Base-by-base conservation (phyloP, 208 protist species). In the Acanthamoeba lenticulata region DNA sequence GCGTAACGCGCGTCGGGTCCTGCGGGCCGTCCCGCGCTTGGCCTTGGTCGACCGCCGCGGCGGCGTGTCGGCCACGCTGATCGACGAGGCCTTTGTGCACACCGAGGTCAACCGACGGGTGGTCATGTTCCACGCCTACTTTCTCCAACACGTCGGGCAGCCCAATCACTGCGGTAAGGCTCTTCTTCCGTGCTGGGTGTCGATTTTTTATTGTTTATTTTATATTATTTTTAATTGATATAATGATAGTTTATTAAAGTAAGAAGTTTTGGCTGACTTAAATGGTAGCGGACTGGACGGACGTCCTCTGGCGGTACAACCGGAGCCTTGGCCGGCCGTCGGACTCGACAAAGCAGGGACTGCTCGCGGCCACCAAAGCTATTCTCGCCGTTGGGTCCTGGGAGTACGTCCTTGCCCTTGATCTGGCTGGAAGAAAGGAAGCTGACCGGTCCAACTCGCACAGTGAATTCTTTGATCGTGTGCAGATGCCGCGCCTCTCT, bases 71-170 rank as follows among this genome's bases (percentile, higher is more conserved):
- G 44, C 77, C 13, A 0, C 27, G 13, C 11, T 86, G 44, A 47
- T 86, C 21, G 77, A 86, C 44, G 21, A 38, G 7, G 2, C 77
- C 44, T 86, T 86, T n/a, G 27, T 6, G 7, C 4, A 0, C 11
- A 86, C 77, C 24, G 13, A n/a, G 0, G 57, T 92, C 19, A 79
- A 38, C 42, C 40, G 44, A 24, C 38, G 65, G 13, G 11, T 92
- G 40, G 57, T 92, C 62, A 92, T 92, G 86, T 92, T 92, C 86
- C 86, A 92, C n/a, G 86, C 72, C 42, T 79, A 72, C 29, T 92
- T 92, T 52, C 55, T 92, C 42, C 47, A 72, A 40, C n/a, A 92
- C 55, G 36, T 79, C 42, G 86, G 86, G 11, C 24, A 40, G n/a
- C 86, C 52, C 27, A 55, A 90, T 32, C 52, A 90, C 24, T n/a